These are phyloP conservation scores for Cutaneotrichosporon arboriforme DNA, from an alignment of 1,284 basidiomycete genomes.

Conservation along the genomic window DNA sequence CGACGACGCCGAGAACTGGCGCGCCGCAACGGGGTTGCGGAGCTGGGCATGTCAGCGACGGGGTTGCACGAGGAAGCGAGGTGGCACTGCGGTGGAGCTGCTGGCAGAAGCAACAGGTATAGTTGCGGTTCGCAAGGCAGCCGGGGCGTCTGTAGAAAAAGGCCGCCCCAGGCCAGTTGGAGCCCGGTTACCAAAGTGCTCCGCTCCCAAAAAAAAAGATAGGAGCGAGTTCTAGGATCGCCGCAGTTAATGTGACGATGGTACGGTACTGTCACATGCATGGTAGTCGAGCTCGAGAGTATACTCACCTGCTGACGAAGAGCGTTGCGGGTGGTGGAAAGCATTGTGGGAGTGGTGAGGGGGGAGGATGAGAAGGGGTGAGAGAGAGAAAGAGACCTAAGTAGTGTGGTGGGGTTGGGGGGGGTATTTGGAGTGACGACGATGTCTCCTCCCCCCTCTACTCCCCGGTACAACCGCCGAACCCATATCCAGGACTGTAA, in stretches of 20 bases:
- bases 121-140: background rate
- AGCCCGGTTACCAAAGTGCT: background rate
- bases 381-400: slow-evolving; percentile 1
- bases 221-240: too few species aligned
- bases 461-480: background rate
- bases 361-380: background rate
- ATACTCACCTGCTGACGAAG: slow-evolving; percentile 33
- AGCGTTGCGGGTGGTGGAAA: slow-evolving; percentile 21
- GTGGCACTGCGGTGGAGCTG: background rate
- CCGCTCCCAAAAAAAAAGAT: background rate
- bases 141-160: background rate
- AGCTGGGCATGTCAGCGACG: slow-evolving; percentile 2
- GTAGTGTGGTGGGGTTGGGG: background rate
- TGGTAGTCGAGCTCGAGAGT: too few species aligned
- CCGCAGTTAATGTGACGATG: background rate
- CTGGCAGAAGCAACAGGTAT: background rate
- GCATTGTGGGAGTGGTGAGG: slow-evolving; percentile 11
- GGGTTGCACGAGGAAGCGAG: background rate
- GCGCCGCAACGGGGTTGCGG: slow-evolving; percentile 28
- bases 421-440: slow-evolving; percentile 6
- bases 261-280: too few species aligned
- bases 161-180: background rate
- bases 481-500: too few species aligned
- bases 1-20: slow-evolving; percentile 53
- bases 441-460: background rate